Evolutionary conservation across 345 rosid genomes (phyloP).

Genomic region (Balakata baccata): DNA sequence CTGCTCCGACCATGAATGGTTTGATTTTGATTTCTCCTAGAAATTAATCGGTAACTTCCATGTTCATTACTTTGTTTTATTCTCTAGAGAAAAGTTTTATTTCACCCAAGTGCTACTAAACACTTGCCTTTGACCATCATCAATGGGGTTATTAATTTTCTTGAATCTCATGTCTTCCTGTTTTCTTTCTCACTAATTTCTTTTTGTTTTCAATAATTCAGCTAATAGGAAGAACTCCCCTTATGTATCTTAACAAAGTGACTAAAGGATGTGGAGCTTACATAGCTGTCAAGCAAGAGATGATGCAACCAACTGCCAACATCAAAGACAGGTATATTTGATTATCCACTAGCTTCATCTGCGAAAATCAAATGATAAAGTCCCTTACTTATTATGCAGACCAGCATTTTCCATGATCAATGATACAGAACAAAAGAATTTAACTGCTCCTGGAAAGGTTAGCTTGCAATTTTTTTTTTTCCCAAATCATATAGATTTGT

Average conservation of each 20-base stretch:
- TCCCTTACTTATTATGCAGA: conserved; percentile 29
- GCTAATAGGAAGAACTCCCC: conserved; percentile 80
- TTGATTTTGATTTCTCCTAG: background rate
- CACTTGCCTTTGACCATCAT: background rate
- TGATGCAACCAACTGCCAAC: conserved; percentile 89
- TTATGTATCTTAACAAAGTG: conserved; percentile 78
- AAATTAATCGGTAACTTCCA: background rate
- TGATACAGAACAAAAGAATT: conserved; percentile 72
- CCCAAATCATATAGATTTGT: background rate
- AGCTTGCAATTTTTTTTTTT: conserved; percentile 3
- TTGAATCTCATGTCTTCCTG: background rate
- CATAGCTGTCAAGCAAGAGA: conserved; percentile 86
- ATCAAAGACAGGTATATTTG: conserved; percentile 74
- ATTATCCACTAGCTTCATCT: too few species aligned
- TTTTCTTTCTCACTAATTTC: background rate
- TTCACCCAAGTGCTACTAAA: background rate
- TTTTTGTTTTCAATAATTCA: conserved; percentile 21
- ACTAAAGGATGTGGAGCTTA: conserved; percentile 90
- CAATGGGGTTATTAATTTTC: background rate
- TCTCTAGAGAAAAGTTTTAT: background rate
- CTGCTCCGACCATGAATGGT: too few species aligned
- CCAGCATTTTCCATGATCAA: conserved; percentile 81
- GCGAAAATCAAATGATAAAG: background rate
- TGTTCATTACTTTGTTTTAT: background rate
- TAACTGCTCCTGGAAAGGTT: conserved; percentile 81